phyloP scores from a whole-genome alignment of 805 yeast species.

The Clavispora santaluciae region DNA sequence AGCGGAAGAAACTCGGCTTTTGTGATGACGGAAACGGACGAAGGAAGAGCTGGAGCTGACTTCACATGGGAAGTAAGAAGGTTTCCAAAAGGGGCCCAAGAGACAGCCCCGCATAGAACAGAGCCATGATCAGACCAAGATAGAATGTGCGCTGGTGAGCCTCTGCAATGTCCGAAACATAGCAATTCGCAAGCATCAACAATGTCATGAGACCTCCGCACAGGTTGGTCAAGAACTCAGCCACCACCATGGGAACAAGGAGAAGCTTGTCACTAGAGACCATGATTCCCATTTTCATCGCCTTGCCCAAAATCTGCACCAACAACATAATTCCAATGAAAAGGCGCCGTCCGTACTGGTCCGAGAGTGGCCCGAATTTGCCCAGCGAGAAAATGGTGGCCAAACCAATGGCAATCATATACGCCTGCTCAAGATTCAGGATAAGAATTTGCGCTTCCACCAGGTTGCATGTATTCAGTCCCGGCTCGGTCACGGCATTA shows the following conservation, averaged over 20 bases:
- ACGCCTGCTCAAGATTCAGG: slow-evolving; percentile 47
- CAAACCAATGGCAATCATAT: slow-evolving; percentile 37
- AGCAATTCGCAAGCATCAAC: slow-evolving; percentile 59
- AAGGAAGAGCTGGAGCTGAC: not conserved
- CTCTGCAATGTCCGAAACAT: slow-evolving; percentile 69
- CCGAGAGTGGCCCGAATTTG: slow-evolving; percentile 38
- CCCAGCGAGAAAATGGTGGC: slow-evolving; percentile 52
- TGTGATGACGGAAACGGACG: slow-evolving; percentile 9
- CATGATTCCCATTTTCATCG: slow-evolving; percentile 22
- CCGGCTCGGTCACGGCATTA: slow-evolving; percentile 14
- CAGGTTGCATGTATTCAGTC: slow-evolving; percentile 25
- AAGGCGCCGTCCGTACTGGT: slow-evolving; percentile 33
- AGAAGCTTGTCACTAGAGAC: slow-evolving; percentile 23
- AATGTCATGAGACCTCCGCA: slow-evolving; percentile 63
- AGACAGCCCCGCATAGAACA: slow-evolving; percentile 56
- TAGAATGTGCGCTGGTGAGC: slow-evolving; percentile 53
- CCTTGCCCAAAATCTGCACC: slow-evolving; percentile 19
- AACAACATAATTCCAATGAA: slow-evolving; percentile 19
- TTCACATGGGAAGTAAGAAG: slow-evolving; percentile 2
- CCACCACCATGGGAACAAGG: slow-evolving; percentile 35
- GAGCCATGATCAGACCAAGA: slow-evolving; percentile 57
- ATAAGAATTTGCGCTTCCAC: slow-evolving; percentile 32
- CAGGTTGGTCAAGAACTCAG: slow-evolving; percentile 42
- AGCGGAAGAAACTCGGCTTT: slow-evolving; percentile 29
- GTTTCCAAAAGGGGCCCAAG: slow-evolving; percentile 55